phyloP scores from a whole-genome alignment of 176 grass and related monocot genomes.

The Oryza meridionalis region DNA sequence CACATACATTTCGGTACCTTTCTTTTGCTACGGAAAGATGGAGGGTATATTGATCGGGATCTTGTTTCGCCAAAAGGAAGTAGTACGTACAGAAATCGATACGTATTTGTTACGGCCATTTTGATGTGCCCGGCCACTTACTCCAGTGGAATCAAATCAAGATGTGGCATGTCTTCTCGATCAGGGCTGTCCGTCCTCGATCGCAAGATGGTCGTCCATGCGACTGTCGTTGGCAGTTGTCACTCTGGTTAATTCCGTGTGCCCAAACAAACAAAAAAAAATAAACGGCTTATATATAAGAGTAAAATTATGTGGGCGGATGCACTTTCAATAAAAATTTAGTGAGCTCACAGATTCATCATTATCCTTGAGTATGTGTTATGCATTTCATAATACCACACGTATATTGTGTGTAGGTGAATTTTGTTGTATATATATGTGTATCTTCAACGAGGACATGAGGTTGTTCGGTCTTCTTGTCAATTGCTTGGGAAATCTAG shows the following conservation, averaged over 20 bases:
- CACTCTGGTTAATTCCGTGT: not conserved
- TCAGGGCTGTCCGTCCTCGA: not conserved
- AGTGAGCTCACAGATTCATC: too few relatives aligned
- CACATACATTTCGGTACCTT: not conserved
- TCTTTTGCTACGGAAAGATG: slow-evolving; percentile 4
- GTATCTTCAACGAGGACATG: too few relatives aligned
- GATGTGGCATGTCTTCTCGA: not conserved
- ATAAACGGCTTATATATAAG: not conserved
- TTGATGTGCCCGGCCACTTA: slow-evolving; percentile 6
- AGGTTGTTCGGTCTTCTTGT: too few relatives aligned
- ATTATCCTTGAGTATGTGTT: too few relatives aligned
- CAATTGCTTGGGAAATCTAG: too few relatives aligned
- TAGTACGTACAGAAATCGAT: not conserved
- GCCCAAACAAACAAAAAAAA: not conserved
- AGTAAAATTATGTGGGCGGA: not conserved
- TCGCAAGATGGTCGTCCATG: not conserved
- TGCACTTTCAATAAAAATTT: too few relatives aligned
- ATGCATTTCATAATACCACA: too few relatives aligned
- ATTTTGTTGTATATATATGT: too few relatives aligned
- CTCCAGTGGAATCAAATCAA: slow-evolving; percentile 21
- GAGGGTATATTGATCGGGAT: not conserved
- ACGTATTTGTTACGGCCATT: slow-evolving; percentile 9
- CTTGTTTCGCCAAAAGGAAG: slow-evolving; percentile 11
- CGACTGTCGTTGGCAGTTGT: not conserved
- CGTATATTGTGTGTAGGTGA: too few relatives aligned